Base-by-base conservation (phyloP, 768 basidiomycete species). In the Tricholomella constricta region DNA sequence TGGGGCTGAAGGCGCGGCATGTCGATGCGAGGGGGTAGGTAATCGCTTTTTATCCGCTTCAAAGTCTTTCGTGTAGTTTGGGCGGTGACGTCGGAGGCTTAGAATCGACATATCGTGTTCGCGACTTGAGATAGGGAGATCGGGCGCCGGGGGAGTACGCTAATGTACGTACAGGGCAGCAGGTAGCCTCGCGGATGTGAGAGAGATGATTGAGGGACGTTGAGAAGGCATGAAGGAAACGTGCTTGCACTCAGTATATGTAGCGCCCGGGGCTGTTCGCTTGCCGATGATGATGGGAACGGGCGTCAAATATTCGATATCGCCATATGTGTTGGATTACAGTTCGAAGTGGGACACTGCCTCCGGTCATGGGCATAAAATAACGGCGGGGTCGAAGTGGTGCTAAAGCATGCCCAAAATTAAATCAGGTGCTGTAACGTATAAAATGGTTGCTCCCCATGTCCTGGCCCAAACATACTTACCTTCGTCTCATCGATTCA, bases 1-100 rank as follows among this genome's bases (percentile, higher is more conserved):
- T 7, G 77, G 76, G 3, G 77, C 74, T 9, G 77, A 78, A 50
- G 77, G 76, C 1, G 74, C 70, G 17, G 76, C 74, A 64, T 78
- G 75, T 44, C 77, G 69, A 59, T 77, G 72, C n/a, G 75, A 73
- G 4, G 77, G 75, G 8, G 70, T 63, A 7, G 69, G 65, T 32
- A 73, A 48, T 3, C 58, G 56, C 17, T 56, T 50, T 36, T 58
- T 58, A 19, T 51, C 55, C 6, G 53, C 55, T 31, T 46, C 55
- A 6, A 57, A 41, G 6, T 27, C 32, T 45, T 62, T 58, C 34
- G 55, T 57, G 25, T 27, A 54, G 38, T 57, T 57, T 2, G 59
- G 56, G 44, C 52, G 49, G 35, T 54, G 52, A 22, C 8, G 56
- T 38, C 52, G 49, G 40, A 52, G 55, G n/a, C 6, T 44, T 25